These are phyloP conservation scores for Apiospora aurea DNA, from an alignment of 2,329 filamentous ascomycete species.

Conservation along the genomic window DNA sequence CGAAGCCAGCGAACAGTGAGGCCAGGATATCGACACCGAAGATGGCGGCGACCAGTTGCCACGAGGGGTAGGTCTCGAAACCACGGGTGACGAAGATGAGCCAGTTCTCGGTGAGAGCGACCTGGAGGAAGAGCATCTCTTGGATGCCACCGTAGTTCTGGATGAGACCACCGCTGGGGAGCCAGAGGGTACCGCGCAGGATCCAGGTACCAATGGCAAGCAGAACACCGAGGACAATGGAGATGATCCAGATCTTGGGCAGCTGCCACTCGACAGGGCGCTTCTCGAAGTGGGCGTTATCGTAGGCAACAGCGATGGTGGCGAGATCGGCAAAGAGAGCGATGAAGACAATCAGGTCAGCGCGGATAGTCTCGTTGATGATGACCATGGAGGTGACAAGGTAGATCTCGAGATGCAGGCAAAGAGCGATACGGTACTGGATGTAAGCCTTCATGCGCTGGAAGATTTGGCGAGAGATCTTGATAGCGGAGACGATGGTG, in stretches of 20 bases:
- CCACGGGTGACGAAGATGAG: constrained; percentile 80
- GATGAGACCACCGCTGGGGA: constrained; percentile 72
- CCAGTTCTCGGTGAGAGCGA: constrained; percentile 78
- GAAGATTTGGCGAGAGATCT: constrained; percentile 73
- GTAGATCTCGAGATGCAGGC: constrained; percentile 74
- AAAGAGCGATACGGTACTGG: constrained; percentile 74
- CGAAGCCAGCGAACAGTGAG: constrained; percentile 74
- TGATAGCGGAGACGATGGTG: constrained; percentile 72
- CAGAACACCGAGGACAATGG: constrained; percentile 67
- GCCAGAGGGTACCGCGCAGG: constrained; percentile 70
- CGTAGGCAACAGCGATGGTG: constrained; percentile 76
- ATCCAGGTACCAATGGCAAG: constrained; percentile 73
- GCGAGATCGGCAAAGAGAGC: constrained; percentile 77
- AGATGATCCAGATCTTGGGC: constrained; percentile 78
- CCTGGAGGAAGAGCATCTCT: constrained; percentile 77
- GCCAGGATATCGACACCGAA: constrained; percentile 71
- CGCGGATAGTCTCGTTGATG: constrained; percentile 73
- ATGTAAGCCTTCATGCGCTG: constrained; percentile 77
- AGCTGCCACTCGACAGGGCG: constrained; percentile 77
- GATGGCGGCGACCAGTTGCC: constrained; percentile 73
- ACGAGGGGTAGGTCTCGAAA: constrained; percentile 72
- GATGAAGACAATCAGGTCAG: constrained; percentile 75
- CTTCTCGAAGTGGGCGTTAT: constrained; percentile 74
- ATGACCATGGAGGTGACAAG: constrained; percentile 77
- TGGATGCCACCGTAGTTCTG: constrained; percentile 77